Percentiles rank a stretch among this genome's conserved stretches.
phyloP scores from a whole-genome alignment of 345 rosid species.

The Aquilaria yunnanensis region DNA sequence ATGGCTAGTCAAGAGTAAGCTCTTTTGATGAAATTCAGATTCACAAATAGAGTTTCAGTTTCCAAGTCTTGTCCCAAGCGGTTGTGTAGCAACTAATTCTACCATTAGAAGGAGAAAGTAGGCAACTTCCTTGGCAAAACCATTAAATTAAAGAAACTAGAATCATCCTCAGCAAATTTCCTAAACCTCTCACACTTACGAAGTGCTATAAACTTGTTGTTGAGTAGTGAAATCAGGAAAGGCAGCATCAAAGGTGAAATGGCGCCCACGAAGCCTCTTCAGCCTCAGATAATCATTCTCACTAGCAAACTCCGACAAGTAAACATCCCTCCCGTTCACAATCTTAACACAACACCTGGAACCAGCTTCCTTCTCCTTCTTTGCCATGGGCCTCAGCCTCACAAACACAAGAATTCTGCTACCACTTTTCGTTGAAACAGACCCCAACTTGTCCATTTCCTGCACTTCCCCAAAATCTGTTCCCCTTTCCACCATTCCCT shows the following conservation, averaged over 20 bases:
- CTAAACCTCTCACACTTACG: constrained; percentile 43
- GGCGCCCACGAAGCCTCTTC: constrained; percentile 82
- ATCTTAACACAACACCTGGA: constrained; percentile 73
- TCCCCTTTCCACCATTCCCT: constrained; percentile 25
- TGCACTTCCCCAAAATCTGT: constrained; percentile 16
- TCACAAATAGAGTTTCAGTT: too few relatives aligned
- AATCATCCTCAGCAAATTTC: too few relatives aligned
- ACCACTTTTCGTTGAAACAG: constrained; percentile 17
- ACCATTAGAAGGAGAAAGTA: too few relatives aligned
- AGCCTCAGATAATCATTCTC: constrained; percentile 86
- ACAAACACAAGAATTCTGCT: constrained; percentile 79
- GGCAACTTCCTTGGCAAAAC: too few relatives aligned
- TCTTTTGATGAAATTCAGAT: too few relatives aligned
- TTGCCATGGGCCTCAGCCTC: constrained; percentile 91
- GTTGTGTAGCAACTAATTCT: too few relatives aligned
- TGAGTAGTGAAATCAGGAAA: constrained; percentile 77
- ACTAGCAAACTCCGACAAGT: constrained; percentile 69
- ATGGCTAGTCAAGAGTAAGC: too few relatives aligned
- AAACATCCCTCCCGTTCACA: constrained; percentile 75
- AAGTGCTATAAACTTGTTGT: constrained; percentile 72
- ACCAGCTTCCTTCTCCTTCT: constrained; percentile 83
- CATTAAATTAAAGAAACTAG: too few relatives aligned
- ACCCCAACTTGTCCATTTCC: constrained; percentile 39
- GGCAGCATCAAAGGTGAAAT: constrained; percentile 82
- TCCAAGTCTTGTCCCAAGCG: too few relatives aligned